phyloP scores from a whole-genome alignment of 768 basidiomycete genomes.

The Pholiota conissans region DNA sequence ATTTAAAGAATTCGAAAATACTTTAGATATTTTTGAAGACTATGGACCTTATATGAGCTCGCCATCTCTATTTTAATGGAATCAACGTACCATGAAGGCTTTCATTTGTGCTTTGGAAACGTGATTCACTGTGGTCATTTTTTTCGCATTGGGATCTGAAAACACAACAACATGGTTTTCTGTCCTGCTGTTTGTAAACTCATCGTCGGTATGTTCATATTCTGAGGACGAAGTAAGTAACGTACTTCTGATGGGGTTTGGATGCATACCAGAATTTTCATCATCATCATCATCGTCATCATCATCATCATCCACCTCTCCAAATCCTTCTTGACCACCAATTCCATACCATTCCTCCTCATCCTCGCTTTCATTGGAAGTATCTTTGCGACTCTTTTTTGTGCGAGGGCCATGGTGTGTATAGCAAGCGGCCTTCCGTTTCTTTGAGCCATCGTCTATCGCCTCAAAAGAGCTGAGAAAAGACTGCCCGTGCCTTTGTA shows the following conservation, averaged over 20 bases:
- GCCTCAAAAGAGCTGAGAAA: slow-evolving; percentile 45
- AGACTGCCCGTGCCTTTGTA: slow-evolving; percentile 47
- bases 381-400: slow-evolving; percentile 24
- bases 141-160: slow-evolving; percentile 24
- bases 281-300: slow-evolving; percentile 17
- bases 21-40: slow-evolving; percentile 78
- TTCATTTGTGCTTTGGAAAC: slow-evolving; percentile 49
- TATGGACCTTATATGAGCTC: slow-evolving; percentile 24
- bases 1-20: slow-evolving; percentile 38
- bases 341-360: slow-evolving; percentile 27
- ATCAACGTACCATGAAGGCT: slow-evolving; percentile 71
- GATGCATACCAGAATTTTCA: slow-evolving; percentile 3
- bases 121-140: slow-evolving; percentile 10
- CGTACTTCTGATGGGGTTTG: not conserved
- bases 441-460: slow-evolving; percentile 13
- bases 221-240: slow-evolving; percentile 14
- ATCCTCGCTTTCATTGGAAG: slow-evolving; percentile 14
- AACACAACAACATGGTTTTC: slow-evolving; percentile 57
- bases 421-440: slow-evolving; percentile 12
- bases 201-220: slow-evolving; percentile 47
- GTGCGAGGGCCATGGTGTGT: not conserved
- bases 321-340: slow-evolving; percentile 47
- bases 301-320: slow-evolving; percentile 26
- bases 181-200: slow-evolving; percentile 35
- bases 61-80: not conserved